Conservation (phyloP, 2,329 filamentous ascomycete genomes). For the Rhinocladiella similis region DNA sequence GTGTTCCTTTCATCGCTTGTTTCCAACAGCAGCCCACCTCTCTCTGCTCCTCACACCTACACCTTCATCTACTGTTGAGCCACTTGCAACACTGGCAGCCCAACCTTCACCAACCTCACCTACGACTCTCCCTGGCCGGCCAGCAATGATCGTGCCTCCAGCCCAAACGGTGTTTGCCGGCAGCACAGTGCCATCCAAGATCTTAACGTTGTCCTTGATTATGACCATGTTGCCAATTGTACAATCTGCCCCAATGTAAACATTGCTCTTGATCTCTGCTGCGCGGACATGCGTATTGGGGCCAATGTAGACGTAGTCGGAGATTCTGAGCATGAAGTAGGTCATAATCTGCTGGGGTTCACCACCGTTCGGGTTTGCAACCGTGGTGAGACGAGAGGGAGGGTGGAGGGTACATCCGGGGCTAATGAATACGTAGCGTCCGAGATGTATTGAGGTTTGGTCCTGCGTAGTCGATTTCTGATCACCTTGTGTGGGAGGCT, state of each 20-base stretch:
- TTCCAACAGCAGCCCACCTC: constrained; percentile 30
- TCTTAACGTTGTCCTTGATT: constrained; percentile 87
- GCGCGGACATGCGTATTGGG: constrained; percentile 75
- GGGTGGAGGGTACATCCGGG: constrained; percentile 77
- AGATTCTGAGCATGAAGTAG: constrained; percentile 87
- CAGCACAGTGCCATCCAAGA: constrained; percentile 81
- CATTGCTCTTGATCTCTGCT: constrained; percentile 78
- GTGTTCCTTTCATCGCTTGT: constrained; percentile 20
- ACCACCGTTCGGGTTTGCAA: constrained; percentile 41
- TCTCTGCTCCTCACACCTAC: constrained; percentile 28
- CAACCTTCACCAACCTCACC: constrained; percentile 66
- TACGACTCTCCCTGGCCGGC: constrained; percentile 74
- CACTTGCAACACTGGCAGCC: constrained; percentile 32
- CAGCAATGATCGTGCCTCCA: constrained; percentile 88
- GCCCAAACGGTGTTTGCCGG: constrained; percentile 89
- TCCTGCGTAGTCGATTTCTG: constrained; percentile 33
- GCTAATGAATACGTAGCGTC: constrained; percentile 86
- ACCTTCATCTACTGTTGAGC: constrained; percentile 26
- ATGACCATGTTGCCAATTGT: constrained; percentile 85
- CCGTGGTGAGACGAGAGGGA: constrained; percentile 78
- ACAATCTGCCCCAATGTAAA: constrained; percentile 76
- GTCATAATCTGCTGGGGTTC: constrained; percentile 53
- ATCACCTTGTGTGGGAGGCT: constrained; percentile 32
- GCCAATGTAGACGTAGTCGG: constrained; percentile 91
- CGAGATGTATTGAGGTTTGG: constrained; percentile 71